Evolutionary conservation across 2,329 filamentous ascomycete genomes (phyloP), one percentile per base, ranked within the genome.

Genomic region (Colletotrichum siamense): DNA sequence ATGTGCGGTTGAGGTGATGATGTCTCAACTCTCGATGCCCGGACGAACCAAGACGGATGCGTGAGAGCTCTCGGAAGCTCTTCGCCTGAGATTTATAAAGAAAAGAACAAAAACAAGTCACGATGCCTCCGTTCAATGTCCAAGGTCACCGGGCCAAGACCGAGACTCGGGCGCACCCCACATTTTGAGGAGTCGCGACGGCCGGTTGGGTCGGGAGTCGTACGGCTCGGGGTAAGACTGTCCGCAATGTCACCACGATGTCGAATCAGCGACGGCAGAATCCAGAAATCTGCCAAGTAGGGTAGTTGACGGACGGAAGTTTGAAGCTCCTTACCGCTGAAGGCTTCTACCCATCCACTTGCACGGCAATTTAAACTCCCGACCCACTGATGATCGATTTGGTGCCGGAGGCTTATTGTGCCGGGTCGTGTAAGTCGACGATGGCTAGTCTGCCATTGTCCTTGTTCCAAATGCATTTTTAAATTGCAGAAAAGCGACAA

Each of bases 161-260:
- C 44, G n/a, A 34, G 57, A 49, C 28, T 30, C 59, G 59, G 64
- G 65, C 12, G 9, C 16, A n/a, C 59, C 70, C 70, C 70, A 68
- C 65, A 76, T 69, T 69, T 73, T 69, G 70, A 76, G 74, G 64
- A 73, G 70, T 59, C 49, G 44, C 24, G 8, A 7, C 30, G 65
- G 55, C 52, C 73, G 62, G 34, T 68, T 73, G 55, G 73, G 15
- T 36, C 34, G 44, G 65, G 36, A 22, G 7, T 63, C 26, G 18
- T 5, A 26, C n/a, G n/a, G 30, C 36, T 75, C 68, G 61, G 61
- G 52, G 62, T 13, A 49, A n/a, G 22, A 62, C 55, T 34, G 63
- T 30, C 69, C 30, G 64, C 57, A n/a, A 34, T 15, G 18, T 34
- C 30, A 39, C 16, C 22, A 28, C 55, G 12, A 36, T 30, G 59